These are phyloP conservation scores for Fraxinus americana DNA, from an alignment of 257 asterid genomes.

Conservation along the genomic window DNA sequence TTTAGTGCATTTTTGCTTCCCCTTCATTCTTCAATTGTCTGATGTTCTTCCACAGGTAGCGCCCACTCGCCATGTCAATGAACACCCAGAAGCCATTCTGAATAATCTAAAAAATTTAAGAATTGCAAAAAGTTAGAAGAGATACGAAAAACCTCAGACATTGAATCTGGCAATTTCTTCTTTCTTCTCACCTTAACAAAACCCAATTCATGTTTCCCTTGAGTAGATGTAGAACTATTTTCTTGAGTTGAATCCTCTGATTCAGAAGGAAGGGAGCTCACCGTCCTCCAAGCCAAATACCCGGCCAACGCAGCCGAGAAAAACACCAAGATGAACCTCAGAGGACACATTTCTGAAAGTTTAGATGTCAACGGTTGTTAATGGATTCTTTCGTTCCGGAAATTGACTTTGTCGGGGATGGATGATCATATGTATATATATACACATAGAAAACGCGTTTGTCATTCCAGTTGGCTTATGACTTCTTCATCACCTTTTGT, in stretches of 20 bases:
- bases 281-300: constrained; percentile 53
- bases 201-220: constrained; percentile 18
- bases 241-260: constrained; percentile 18
- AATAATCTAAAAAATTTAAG: constrained; percentile 25
- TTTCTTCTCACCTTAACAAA: constrained; percentile 22
- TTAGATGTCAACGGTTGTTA: not conserved
- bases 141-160: not conserved
- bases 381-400: not conserved
- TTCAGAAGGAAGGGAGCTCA: constrained; percentile 12
- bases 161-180: not conserved
- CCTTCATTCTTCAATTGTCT: constrained; percentile 21
- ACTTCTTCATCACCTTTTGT: not conserved
- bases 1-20: not conserved
- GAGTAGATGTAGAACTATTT: not conserved
- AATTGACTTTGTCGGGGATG: not conserved
- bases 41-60: constrained; percentile 49
- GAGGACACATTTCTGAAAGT: constrained; percentile 49
- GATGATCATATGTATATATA: not conserved
- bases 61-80: constrained; percentile 58
- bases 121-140: not conserved
- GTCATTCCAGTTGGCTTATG: not conserved
- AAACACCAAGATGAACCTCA: constrained; percentile 55
- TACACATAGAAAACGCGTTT: not conserved
- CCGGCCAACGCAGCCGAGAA: constrained; percentile 57
- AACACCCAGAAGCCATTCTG: constrained; percentile 49